Base-by-base conservation (phyloP, 768 basidiomycete species). In the Pulveroboletus ravenelii region DNA sequence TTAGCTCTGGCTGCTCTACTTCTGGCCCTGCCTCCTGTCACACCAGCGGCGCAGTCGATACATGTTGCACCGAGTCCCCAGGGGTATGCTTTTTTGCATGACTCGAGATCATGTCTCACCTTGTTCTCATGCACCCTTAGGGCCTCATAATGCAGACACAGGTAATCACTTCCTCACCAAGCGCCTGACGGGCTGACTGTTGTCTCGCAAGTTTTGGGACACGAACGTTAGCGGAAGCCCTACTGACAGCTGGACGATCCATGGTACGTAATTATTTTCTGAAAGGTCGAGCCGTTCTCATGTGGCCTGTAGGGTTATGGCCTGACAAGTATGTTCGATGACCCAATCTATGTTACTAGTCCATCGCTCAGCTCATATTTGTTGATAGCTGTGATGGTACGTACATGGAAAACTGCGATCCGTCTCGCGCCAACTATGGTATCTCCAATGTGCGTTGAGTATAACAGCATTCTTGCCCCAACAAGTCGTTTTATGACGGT, bases 231-330 rank as follows among this genome's bases (percentile, higher is more conserved):
- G 74, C 0, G 80, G 80, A 25, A 84, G 87, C 5, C 87, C 85
- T 3, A 58, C 58, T 10, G 62, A 86, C 58, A 83, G 81, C 61
- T 89, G 87, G 85, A 89, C 85, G 0, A 82, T 87, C 44, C 85
- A 87, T 49, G 84, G 85, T 82, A 48, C 27, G 74, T 60, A n/a
- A 38, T 18, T 14, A 6, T 27, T 32, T 3, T 3, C 29, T 3
- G 27, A 30, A 30, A 29, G 14, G 17, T 30, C 23, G 1, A 13
- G 5, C 14, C 23, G 6, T 48, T 18, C 42, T 60, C 10, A 58
- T 39, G 56, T 31, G n/a, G 18, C 17, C 48, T 27, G 30, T 52
- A 80, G 83, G 85, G 51, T 71, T 85, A 31, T 87, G 84, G 85
- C 81, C 84, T 1, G 83, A 84, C 59, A 69, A 79, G 79, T 81